phyloP scores from a whole-genome alignment of 495 filamentous ascomycete genomes.

The Chaetomium cochliodes region DNA sequence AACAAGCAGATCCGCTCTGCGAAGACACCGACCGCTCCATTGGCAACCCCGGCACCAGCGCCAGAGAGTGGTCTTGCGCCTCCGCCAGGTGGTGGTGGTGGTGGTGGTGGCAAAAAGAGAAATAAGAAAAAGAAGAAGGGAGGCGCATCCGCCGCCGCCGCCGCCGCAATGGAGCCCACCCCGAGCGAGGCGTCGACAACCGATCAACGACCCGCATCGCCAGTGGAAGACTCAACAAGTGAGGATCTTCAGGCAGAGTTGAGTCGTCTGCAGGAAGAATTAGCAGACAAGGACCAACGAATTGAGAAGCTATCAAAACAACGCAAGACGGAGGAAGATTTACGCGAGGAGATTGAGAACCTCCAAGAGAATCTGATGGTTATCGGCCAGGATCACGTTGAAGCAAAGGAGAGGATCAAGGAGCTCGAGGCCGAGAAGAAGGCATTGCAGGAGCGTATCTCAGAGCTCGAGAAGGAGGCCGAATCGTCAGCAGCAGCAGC shows the following conservation, averaged over 20 bases:
- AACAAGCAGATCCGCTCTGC: conserved; percentile 39
- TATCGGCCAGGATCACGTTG: conserved; percentile 76
- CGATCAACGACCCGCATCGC: conserved; percentile 31
- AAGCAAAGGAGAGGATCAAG: conserved; percentile 75
- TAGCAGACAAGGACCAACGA: conserved; percentile 67
- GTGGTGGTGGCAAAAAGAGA: conserved; percentile 65
- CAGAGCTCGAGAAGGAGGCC: conserved; percentile 63
- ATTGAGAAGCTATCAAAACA: conserved; percentile 66
- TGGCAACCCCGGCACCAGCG: conserved; percentile 23
- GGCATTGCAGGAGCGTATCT: conserved; percentile 59
- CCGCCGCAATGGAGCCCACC: conserved; percentile 23
- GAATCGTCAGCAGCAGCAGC: conserved; percentile 37
- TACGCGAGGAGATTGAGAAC: conserved; percentile 82
- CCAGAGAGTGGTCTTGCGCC: conserved; percentile 15
- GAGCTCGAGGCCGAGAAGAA: conserved; percentile 47
- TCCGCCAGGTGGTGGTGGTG: conserved; percentile 31
- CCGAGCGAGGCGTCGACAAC: conserved; percentile 29
- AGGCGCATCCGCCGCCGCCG: conserved; percentile 40
- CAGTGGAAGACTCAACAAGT: conserved; percentile 27
- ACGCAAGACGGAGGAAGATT: conserved; percentile 70
- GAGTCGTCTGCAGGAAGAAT: conserved; percentile 53
- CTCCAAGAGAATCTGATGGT: conserved; percentile 73
- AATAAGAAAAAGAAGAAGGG: conserved; percentile 91
- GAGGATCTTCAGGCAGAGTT: conserved; percentile 45
- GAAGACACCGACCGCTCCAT: conserved; percentile 18